A percentile compares a stretch with the other conserved stretches of the same genome.
phyloP scores from a whole-genome alignment of 176 grass and related monocot species.

The Eremochloa ophiuroides region DNA sequence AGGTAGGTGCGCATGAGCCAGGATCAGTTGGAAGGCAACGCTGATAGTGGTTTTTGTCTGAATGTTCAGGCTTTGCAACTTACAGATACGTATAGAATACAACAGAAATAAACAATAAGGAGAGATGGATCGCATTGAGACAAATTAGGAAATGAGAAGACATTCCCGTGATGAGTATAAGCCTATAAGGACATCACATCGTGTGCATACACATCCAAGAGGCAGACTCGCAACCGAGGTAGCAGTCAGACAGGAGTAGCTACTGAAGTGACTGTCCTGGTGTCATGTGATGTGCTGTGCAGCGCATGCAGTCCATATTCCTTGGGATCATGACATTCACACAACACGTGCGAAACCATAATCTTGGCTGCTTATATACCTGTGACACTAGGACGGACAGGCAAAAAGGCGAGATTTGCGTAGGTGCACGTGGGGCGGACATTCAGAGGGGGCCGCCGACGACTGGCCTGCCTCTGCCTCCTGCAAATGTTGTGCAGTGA shows the following conservation, averaged over 20 bases:
- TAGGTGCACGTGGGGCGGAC: neutral
- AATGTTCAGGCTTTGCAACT: neutral
- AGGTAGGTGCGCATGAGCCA: neutral
- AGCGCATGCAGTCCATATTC: slow-evolving; percentile 1
- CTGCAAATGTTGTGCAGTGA: neutral
- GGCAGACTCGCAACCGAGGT: too few species aligned
- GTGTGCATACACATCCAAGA: too few species aligned
- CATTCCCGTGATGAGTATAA: too few species aligned
- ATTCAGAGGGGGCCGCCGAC: neutral
- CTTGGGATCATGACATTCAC: neutral
- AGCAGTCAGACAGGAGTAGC: too few species aligned
- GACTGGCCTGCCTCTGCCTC: neutral
- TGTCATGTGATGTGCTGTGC: neutral
- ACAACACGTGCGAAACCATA: slow-evolving; percentile 1
- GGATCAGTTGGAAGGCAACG: neutral
- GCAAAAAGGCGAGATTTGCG: neutral
- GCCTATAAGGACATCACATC: neutral
- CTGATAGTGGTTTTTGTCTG: neutral
- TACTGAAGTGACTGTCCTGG: too few species aligned
- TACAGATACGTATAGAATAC: too few species aligned
- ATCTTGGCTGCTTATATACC: neutral
- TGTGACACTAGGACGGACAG: neutral
- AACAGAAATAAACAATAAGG: neutral
- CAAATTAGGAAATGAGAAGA: neutral
- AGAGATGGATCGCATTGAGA: neutral